Evolutionary conservation across 495 filamentous ascomycete genomes (phyloP), one percentile per base, ranked within the genome.

Genomic region (Parmelia sp.): DNA sequence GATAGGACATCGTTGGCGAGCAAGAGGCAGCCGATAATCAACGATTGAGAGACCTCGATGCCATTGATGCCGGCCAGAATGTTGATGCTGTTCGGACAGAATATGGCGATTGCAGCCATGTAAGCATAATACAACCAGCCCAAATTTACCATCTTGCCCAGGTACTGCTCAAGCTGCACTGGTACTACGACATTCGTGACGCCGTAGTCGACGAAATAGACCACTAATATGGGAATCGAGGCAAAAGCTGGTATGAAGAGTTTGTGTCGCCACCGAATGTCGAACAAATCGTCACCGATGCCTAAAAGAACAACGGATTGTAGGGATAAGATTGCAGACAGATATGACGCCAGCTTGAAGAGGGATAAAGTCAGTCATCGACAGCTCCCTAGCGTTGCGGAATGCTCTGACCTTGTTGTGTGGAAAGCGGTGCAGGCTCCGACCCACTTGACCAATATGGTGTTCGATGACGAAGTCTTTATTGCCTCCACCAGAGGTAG

Each of bases 211-310:
- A 97, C 91, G 74, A 96, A 96, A 77, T 99, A 99, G 63, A 99
- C 90, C 59, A 96, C 88, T 7, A 99, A 87, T 76, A 99, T 88
- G 0, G 94, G 94, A 64, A 97, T 91, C 35, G 92, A 84, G 42
- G 92, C 91, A 70, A 99, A 90, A 21, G 90, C 95, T 7, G 94
- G 94, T 66, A 99, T 96, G 75, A 97, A 86, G 71, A 97, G 86
- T 76, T 99, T 99, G 79, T 99, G 95, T 58, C 94, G 87, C 94
- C 94, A 99, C 70, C 95, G 86, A 69, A 99, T 95, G 74, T 99
- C 94, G 76, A 99, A 96, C 19, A 97, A 83, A 74, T 99, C 94
- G 74, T 99, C 94, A 29, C 90, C 90, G 63, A 97, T 88, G 40
- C 94, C 94, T 47, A 99, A 89, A 47, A 97, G 86, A 36, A 90